Evolutionary conservation across 2,329 filamentous ascomycete genomes (phyloP), one percentile per base, ranked within the genome.

Genomic region (Acrodontium crateriforme): DNA sequence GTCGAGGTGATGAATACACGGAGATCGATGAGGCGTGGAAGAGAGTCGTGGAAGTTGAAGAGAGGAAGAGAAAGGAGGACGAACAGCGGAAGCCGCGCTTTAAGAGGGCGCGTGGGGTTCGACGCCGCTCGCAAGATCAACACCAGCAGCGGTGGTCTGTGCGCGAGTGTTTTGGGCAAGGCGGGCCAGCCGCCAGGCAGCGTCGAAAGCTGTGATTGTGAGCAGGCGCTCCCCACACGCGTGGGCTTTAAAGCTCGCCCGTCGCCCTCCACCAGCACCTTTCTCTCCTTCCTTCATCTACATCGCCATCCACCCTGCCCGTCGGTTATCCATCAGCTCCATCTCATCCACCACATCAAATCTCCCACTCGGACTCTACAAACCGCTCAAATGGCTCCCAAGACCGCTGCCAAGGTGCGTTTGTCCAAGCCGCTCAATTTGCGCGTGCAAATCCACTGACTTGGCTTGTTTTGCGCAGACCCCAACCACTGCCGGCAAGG

Each of bases 401-500:
- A 95, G 72, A 78, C 80, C 56, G 87, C 87, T 57, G 80, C 91
- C 69, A 95, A 95, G 45, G 46, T 45, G 35, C 25, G 27, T 32
- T 20, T 10, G 27, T n/a, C 25, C 22, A 16, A 26, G 24, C 12
- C 29, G 31, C 28, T 24, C 34, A 31, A 22, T n/a, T 8, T n/a
- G n/a, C 20, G 20, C 20, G 20, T 22, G 10, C 10, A 10, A 22
- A 22, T 22, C 20, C 20, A 22, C 20, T 22, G 20, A 22, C 20
- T 42, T 18, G 29, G 32, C 32, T 24, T 25, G 34, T n/a, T n/a
- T n/a, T n/a, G n/a, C 20, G 10, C 38, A 46, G 83, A 94, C 93
- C 74, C 85, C 87, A 65, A 71, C 67, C 64, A 77, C 72, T 56
- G 87, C 81, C 69, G 74, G 83, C 67, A 95, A 95, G 83, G 87